Evolutionary conservation across 2,329 filamentous ascomycete genomes (phyloP), one percentile per base, ranked within the genome.

Genomic region (Colletotrichum sp.): DNA sequence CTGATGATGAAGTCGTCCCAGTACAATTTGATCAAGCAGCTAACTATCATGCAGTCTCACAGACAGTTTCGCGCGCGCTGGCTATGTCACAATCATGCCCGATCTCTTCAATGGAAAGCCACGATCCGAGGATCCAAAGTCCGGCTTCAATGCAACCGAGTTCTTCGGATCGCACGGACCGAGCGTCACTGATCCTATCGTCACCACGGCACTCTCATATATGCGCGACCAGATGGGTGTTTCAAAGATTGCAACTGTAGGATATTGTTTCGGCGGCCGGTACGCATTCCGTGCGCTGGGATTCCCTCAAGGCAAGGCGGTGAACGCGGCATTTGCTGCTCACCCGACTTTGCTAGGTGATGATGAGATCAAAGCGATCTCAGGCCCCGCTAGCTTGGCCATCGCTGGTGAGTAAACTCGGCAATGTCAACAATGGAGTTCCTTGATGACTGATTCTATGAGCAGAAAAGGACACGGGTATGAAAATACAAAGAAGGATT

Each of bases 231-330:
- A 84, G 18, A 82, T 88, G 39, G 89, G 89, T n/a, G 83, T 89
- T 15, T 86, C 86, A 62, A 88, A 86, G 65, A 85, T 94, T 71
- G 91, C 87, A 4, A 88, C 87, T 2, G 89, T 90, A 0, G 92
- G 92, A 5, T 94, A 93, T 82, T 94, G 92, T 82, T 93, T 92
- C 79, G 92, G 92, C 3, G 92, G 90, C n/a, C 90, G 90, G 30
- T 90, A 89, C 78, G 84, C 89, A 6, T 89, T 89, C 71, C 86
- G 92, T 72, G 90, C 87, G 80, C 83, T 91, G 18, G 72, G 72
- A 7, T 44, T 66, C 1, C 87, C 86, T 39, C 81, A 84, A 49
- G 89, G 87, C 13, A 86, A 87, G 69, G 87, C 85, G 5, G 86
- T 92, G 21, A 88, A 92, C 72, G 92, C 81, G 6, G 92, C 90